Conservation (phyloP, 768 basidiomycete species). For the Saitozyma sp. region DNA sequence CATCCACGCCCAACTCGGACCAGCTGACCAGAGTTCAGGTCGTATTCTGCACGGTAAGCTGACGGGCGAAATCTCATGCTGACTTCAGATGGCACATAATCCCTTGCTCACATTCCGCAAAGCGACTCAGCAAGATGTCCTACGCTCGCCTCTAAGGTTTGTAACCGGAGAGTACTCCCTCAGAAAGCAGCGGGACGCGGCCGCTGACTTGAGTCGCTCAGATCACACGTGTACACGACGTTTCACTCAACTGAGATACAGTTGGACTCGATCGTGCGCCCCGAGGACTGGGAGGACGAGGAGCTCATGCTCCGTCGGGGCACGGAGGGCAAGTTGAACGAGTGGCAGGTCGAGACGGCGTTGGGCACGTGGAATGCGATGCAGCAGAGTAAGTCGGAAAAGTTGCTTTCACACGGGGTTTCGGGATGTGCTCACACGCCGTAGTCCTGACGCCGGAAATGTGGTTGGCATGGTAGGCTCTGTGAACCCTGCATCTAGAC, state of each 20-base stretch:
- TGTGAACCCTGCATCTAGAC: no score
- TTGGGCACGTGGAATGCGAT: constrained; percentile 79
- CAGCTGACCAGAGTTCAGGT: constrained; percentile 58
- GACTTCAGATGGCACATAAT: constrained; percentile 35
- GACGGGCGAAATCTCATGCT: no score
- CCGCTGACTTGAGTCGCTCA: not conserved
- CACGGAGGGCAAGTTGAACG: constrained; percentile 56
- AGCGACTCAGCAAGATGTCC: constrained; percentile 29
- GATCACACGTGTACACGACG: constrained; percentile 41
- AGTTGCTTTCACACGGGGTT: not conserved
- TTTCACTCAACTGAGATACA: constrained; percentile 43
- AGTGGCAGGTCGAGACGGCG: constrained; percentile 67
- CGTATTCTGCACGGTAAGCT: constrained; percentile 67
- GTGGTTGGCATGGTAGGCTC: constrained; percentile 36
- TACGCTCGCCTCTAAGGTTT: constrained; percentile 39
- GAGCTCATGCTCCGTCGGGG: constrained; percentile 56
- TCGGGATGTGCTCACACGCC: not conserved
- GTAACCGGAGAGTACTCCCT: not conserved
- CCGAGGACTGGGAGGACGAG: constrained; percentile 57
- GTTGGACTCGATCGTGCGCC: constrained; percentile 32
- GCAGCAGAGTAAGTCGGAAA: constrained; percentile 57
- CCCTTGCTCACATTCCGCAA: constrained; percentile 45
- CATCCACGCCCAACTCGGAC: not conserved
- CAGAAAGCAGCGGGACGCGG: not conserved
- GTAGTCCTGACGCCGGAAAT: constrained; percentile 41